A percentile compares a stretch with the other conserved stretches of the same genome.
phyloP scores from a whole-genome alignment of 306 rosid genomes.

The Dalbergia cultrata region DNA sequence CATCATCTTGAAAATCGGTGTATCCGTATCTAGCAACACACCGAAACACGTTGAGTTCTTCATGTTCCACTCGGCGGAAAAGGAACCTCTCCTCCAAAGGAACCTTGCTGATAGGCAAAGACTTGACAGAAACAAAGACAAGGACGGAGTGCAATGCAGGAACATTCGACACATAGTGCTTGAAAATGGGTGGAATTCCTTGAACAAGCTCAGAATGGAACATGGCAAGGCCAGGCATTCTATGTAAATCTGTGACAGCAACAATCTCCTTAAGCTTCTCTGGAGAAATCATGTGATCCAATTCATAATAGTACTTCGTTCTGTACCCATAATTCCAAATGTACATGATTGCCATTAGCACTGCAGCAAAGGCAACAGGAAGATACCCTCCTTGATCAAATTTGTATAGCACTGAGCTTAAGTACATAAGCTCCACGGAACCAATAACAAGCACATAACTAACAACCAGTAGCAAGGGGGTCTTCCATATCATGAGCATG shows the following conservation, averaged over 20 bases:
- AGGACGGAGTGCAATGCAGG: slow-evolving; percentile 76
- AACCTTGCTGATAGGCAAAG: slow-evolving; percentile 75
- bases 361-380: slow-evolving; percentile 67
- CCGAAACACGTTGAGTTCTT: slow-evolving; percentile 62
- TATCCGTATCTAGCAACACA: slow-evolving; percentile 84
- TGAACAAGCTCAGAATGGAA: slow-evolving; percentile 90
- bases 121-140: slow-evolving; percentile 74
- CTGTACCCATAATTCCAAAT: slow-evolving; percentile 74
- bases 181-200: slow-evolving; percentile 89
- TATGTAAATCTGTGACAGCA: slow-evolving; percentile 7
- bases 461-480: slow-evolving; percentile 58
- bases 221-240: slow-evolving; percentile 70
- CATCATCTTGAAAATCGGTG: slow-evolving; percentile 61
- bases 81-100: slow-evolving; percentile 68
- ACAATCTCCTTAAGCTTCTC: slow-evolving; percentile 54
- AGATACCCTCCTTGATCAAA: slow-evolving; percentile 88
- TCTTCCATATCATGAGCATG: slow-evolving; percentile 92
- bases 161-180: slow-evolving; percentile 66
- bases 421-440: slow-evolving; percentile 66
- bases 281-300: slow-evolving; percentile 63
- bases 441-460: slow-evolving; percentile 62
- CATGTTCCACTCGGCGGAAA: slow-evolving; percentile 65
- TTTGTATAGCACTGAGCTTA: slow-evolving; percentile 84
- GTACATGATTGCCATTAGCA: slow-evolving; percentile 71
- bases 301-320: slow-evolving; percentile 68